These are phyloP conservation scores for Candida dubliniensis DNA, from an alignment of 1,139 yeast genomes.

Conservation along the genomic window DNA sequence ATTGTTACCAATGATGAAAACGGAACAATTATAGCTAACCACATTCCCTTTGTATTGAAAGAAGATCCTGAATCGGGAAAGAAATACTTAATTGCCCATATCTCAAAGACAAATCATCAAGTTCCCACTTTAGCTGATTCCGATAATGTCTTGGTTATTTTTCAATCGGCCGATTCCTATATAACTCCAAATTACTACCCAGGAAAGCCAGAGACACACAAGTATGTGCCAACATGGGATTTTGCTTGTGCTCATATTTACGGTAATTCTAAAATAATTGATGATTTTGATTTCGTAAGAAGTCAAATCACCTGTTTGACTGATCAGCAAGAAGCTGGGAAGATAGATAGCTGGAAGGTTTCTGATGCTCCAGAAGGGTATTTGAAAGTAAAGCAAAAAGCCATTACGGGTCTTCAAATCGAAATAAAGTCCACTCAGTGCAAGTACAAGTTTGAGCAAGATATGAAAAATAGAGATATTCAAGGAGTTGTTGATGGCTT, in stretches of 20 bases:
- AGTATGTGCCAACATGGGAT: slow-evolving; percentile 74
- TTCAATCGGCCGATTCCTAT: slow-evolving; percentile 56
- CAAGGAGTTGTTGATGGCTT: slow-evolving; percentile 56
- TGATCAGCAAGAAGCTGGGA: slow-evolving; percentile 45
- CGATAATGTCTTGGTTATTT: slow-evolving; percentile 50
- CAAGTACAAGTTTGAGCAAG: slow-evolving; percentile 65
- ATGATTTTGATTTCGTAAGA: slow-evolving; percentile 49
- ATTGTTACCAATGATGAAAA: slow-evolving; percentile 42
- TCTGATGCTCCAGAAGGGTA: slow-evolving; percentile 59
- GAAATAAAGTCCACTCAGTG: slow-evolving; percentile 52
- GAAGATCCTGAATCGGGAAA: slow-evolving; percentile 39
- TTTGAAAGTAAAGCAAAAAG: slow-evolving; percentile 44
- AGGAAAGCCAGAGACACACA: slow-evolving; percentile 56
- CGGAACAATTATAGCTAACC: slow-evolving; percentile 52
- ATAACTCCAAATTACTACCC: slow-evolving; percentile 64
- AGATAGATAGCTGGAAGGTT: slow-evolving; percentile 53
- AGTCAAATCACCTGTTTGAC: slow-evolving; percentile 48
- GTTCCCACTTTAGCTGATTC: slow-evolving; percentile 41
- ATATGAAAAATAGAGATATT: slow-evolving; percentile 42
- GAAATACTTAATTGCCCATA: slow-evolving; percentile 52
- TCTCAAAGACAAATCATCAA: slow-evolving; percentile 58
- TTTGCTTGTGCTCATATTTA: slow-evolving; percentile 61
- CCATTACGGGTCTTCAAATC: slow-evolving; percentile 61
- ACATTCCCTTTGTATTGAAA: slow-evolving; percentile 54
- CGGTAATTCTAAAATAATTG: slow-evolving; percentile 52